Evolutionary conservation across 768 basidiomycete species (phyloP).

Genomic region (Porpolomopsis calyptriformis): DNA sequence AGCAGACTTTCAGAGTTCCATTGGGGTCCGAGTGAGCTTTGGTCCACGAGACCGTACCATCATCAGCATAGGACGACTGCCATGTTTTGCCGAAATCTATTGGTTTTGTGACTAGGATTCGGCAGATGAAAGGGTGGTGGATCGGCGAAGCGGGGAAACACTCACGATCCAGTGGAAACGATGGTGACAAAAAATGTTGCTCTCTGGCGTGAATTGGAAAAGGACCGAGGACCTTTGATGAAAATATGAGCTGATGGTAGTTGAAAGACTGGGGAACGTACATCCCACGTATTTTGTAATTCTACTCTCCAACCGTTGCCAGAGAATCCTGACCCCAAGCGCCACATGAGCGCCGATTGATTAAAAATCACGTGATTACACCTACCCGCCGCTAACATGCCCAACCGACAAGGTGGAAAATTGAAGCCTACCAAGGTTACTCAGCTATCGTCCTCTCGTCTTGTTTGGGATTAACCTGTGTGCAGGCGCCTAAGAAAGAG

Average conservation of each 20-base stretch:
- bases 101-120: conserved; percentile 34
- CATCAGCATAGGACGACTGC: conserved; percentile 61
- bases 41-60: conserved; percentile 51
- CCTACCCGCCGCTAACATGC: conserved; percentile 27
- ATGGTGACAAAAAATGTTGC: conserved; percentile 71
- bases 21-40: conserved; percentile 29
- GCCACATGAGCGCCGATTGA: too few species aligned
- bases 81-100: conserved; percentile 41
- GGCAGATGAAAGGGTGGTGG: conserved; percentile 5
- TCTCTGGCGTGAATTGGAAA: conserved; percentile 80
- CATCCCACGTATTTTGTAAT: conserved; percentile 28
- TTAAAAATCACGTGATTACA: not conserved
- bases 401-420: conserved; percentile 73
- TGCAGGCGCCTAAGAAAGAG: conserved; percentile 74
- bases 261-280: conserved; percentile 14
- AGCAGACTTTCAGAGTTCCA: conserved; percentile 49
- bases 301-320: conserved; percentile 24
- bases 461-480: conserved; percentile 3
- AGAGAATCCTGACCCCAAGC: too few species aligned
- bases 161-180: conserved; percentile 60
- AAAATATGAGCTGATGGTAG: not conserved
- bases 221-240: conserved; percentile 58
- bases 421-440: conserved; percentile 76
- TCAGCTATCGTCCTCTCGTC: not conserved
- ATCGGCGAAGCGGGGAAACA: conserved; percentile 2